Conservation (phyloP, 805 yeast genomes). For the Kuraishia cidri region DNA sequence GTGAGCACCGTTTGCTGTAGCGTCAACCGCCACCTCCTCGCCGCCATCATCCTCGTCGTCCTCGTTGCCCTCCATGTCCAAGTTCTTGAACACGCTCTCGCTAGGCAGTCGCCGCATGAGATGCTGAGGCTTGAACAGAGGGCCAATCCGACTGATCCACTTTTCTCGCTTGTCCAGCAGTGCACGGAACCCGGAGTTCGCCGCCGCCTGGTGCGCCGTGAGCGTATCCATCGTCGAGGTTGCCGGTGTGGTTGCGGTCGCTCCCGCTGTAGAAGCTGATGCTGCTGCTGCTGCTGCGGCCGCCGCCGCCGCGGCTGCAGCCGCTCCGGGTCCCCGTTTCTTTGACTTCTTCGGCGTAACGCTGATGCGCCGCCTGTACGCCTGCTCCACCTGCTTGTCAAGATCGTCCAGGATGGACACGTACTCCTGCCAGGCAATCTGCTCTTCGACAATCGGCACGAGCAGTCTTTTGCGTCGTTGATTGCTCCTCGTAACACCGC, state of each 20-base stretch:
- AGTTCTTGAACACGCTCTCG: slow-evolving; percentile 41
- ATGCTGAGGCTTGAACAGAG: slow-evolving; percentile 59
- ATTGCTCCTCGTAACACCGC: slow-evolving; percentile 52
- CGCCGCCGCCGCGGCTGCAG: slow-evolving; percentile 10
- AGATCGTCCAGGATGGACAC: slow-evolving; percentile 83
- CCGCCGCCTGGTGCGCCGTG: slow-evolving; percentile 54
- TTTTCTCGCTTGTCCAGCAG: slow-evolving; percentile 76
- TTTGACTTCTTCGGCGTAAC: slow-evolving; percentile 62
- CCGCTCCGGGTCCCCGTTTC: slow-evolving; percentile 29
- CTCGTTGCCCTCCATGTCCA: slow-evolving; percentile 13
- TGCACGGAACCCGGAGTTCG: slow-evolving; percentile 70
- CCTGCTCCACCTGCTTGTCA: slow-evolving; percentile 95
- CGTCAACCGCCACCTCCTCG: slow-evolving; percentile 4
- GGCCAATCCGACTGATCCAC: slow-evolving; percentile 89
- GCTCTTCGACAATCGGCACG: slow-evolving; percentile 73
- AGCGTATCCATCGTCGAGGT: slow-evolving; percentile 1
- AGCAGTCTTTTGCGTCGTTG: slow-evolving; percentile 56
- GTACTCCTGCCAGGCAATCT: slow-evolving; percentile 92
- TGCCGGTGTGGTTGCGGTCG: slow-evolving; percentile 14
- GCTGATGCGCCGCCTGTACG: slow-evolving; percentile 74
- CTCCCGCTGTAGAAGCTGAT: slow-evolving; percentile 10
- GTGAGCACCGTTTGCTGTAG: slow-evolving; percentile 7
- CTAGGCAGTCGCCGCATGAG: slow-evolving; percentile 72
- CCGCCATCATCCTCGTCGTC: slow-evolving; percentile 7
- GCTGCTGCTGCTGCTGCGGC: slow-evolving; percentile 11